Percentiles rank a stretch among this genome's conserved stretches.
Evolutionary conservation across 2,329 filamentous ascomycete species (phyloP).

Genomic region (Aspergillus sp.): DNA sequence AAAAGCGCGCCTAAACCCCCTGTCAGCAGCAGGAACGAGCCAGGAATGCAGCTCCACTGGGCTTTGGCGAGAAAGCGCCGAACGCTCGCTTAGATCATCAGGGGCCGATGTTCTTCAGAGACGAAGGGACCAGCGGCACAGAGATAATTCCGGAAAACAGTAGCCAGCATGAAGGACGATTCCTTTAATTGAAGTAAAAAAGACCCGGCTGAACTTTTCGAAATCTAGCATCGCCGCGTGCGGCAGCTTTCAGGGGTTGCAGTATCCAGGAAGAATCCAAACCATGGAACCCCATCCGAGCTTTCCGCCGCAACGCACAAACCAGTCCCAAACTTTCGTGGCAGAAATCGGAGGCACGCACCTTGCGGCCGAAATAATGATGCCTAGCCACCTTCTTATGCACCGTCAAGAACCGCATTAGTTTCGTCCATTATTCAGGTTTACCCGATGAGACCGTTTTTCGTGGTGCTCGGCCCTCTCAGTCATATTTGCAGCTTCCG

Average conservation of each 20-base stretch:
- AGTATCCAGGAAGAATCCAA: background rate
- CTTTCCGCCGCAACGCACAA: slow-evolving; percentile 19
- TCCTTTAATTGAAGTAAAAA: background rate
- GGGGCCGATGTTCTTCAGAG: too few relatives aligned
- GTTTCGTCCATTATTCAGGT: too few relatives aligned
- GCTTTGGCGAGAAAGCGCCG: too few relatives aligned
- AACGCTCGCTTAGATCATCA: too few relatives aligned
- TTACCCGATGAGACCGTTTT: background rate
- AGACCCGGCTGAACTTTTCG: background rate
- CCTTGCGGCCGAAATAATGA: background rate
- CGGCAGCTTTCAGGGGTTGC: slow-evolving; percentile 14
- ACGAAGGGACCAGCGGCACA: too few relatives aligned
- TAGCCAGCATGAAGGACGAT: too few relatives aligned
- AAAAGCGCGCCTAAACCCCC: too few relatives aligned
- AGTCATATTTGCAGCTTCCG: background rate
- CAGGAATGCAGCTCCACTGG: too few relatives aligned
- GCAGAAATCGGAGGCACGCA: background rate
- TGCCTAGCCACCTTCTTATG: background rate
- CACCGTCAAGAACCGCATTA: background rate
- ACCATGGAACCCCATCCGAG: slow-evolving; percentile 23
- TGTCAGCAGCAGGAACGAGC: too few relatives aligned
- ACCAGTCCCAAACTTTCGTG: background rate
- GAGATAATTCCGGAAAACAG: too few relatives aligned
- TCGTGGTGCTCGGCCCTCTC: background rate
- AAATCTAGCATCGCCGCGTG: background rate